Evolutionary conservation across 345 rosid species (phyloP).

Genomic region (Melaleuca alternifolia): DNA sequence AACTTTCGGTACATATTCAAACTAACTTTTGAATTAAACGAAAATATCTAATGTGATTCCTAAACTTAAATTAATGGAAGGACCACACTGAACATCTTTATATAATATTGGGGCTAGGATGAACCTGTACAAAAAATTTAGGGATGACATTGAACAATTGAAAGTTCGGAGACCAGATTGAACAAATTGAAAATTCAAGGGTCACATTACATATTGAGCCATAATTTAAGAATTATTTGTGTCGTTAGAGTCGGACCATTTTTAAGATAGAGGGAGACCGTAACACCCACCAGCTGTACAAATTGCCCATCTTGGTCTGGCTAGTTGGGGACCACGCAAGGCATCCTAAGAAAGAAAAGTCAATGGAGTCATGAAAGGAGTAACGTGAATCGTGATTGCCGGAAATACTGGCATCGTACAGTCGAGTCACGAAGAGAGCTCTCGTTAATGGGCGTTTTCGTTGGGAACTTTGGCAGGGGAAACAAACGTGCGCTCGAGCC

Average conservation of each 20-base stretch:
- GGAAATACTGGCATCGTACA: background rate
- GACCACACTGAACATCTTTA: too few species aligned
- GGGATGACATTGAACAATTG: too few species aligned
- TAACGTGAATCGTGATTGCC: background rate
- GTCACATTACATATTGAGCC: too few species aligned
- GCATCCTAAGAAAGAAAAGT: background rate
- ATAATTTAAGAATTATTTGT: too few species aligned
- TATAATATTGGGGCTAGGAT: too few species aligned
- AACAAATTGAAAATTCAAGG: too few species aligned
- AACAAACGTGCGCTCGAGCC: slow-evolving; percentile 77
- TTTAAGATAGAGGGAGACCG: background rate
- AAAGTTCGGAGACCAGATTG: too few species aligned
- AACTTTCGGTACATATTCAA: too few species aligned
- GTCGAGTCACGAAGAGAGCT: background rate
- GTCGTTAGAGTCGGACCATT: background rate
- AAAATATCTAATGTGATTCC: too few species aligned
- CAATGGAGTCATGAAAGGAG: background rate
- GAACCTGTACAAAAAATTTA: too few species aligned
- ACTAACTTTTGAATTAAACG: too few species aligned
- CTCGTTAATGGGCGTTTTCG: background rate
- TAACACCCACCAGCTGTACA: background rate
- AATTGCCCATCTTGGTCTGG: background rate
- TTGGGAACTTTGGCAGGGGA: slow-evolving; percentile 27
- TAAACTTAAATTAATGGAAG: too few species aligned
- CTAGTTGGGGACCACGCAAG: background rate